Conservation (phyloP, 371 early-diverging fungal species). For the Saksenaea oblongispora region DNA sequence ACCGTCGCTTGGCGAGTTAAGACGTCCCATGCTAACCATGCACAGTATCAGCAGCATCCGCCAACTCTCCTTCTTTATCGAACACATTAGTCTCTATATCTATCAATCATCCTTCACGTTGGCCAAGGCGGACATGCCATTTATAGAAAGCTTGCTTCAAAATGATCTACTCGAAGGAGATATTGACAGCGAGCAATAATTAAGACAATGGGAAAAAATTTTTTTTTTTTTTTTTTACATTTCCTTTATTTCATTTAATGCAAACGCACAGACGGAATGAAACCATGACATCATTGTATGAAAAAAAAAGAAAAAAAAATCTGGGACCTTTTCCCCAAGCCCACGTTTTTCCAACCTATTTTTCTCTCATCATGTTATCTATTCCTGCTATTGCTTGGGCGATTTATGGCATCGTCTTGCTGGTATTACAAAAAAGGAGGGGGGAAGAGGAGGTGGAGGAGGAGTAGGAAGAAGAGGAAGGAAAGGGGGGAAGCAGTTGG, state of each 20-base stretch:
- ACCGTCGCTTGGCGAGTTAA: conserved; percentile 45
- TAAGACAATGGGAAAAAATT: not conserved
- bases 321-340: not conserved
- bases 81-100: conserved; percentile 69
- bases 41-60: conserved; percentile 64
- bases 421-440: not conserved
- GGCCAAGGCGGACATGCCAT: conserved; percentile 71
- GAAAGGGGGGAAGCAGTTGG: too few relatives aligned
- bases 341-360: not conserved
- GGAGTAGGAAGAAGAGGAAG: too few relatives aligned
- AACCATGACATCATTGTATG: not conserved
- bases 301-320: not conserved
- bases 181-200: conserved; percentile 21
- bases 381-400: conserved; percentile 21
- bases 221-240: not conserved
- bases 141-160: conserved; percentile 75
- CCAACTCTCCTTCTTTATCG: conserved; percentile 77
- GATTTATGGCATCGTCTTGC: conserved; percentile 16
- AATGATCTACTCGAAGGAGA: conserved; percentile 71
- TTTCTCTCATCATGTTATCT: conserved; percentile 6
- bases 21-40: conserved; percentile 76
- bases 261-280: not conserved
- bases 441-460: not conserved
- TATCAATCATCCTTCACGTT: conserved; percentile 73
- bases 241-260: not conserved